phyloP scores from a whole-genome alignment of 805 yeast genomes.

The Teunomyces panamensis region DNA sequence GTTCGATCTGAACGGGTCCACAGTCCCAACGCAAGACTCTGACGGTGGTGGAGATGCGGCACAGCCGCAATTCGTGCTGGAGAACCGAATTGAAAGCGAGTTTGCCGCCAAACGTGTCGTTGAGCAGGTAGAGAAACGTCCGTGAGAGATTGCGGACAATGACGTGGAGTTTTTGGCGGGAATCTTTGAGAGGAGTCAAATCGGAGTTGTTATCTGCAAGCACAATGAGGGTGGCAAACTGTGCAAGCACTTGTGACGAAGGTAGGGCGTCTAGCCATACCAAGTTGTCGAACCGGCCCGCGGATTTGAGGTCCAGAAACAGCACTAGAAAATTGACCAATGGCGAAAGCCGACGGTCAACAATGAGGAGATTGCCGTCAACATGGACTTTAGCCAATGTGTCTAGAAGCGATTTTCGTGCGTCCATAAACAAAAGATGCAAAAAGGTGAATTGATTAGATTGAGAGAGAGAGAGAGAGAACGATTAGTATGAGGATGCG shows the following conservation, averaged over 20 bases:
- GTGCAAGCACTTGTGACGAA: slow-evolving; percentile 9
- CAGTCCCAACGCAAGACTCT: slow-evolving; percentile 47
- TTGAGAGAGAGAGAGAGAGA: neutral
- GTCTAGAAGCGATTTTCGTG: slow-evolving; percentile 16
- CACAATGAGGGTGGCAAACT: slow-evolving; percentile 18
- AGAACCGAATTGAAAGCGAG: slow-evolving; percentile 11
- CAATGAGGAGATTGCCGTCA: slow-evolving; percentile 22
- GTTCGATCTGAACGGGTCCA: slow-evolving; percentile 39
- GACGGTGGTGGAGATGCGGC: slow-evolving; percentile 35
- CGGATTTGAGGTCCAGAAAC: slow-evolving; percentile 49
- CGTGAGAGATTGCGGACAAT: slow-evolving; percentile 38
- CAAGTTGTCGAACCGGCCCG: slow-evolving; percentile 40
- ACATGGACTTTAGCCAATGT: slow-evolving; percentile 24
- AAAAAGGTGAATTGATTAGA: too few species aligned
- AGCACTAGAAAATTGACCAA: slow-evolving; percentile 54
- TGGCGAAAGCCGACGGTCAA: slow-evolving; percentile 48
- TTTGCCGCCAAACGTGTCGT: slow-evolving; percentile 16
- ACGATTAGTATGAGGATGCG: neutral
- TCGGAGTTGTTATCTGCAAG: slow-evolving; percentile 12
- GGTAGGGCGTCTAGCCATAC: slow-evolving; percentile 11
- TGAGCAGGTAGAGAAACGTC: slow-evolving; percentile 31
- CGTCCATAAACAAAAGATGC: neutral
- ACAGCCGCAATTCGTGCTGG: slow-evolving; percentile 10
- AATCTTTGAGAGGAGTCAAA: slow-evolving; percentile 14
- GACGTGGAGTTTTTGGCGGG: slow-evolving; percentile 14